A percentile compares a stretch with the other conserved stretches of the same genome.
Conservation (phyloP, 1,139 yeast species). For the Yamadazyma trypodendri region DNA sequence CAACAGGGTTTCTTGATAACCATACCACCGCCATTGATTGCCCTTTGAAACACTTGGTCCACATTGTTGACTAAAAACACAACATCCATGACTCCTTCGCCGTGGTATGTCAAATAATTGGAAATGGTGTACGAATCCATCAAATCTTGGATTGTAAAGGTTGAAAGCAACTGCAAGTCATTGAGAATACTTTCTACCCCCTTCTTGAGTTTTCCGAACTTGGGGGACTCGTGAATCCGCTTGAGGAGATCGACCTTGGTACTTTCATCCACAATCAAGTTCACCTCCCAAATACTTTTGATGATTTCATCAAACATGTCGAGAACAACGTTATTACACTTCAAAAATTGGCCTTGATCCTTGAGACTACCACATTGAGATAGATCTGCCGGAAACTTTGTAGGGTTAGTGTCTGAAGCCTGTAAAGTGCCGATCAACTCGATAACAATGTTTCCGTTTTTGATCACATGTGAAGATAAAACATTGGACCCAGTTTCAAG, state of each 20-base stretch:
- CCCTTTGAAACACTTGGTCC: conserved; percentile 40
- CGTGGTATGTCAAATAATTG: conserved; percentile 56
- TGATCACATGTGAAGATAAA: conserved; percentile 59
- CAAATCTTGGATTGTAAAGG: conserved; percentile 19
- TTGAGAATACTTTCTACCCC: conserved; percentile 10
- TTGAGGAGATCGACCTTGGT: conserved; percentile 6
- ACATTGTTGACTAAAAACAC: conserved; percentile 59
- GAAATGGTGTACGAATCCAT: conserved; percentile 29
- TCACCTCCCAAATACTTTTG: conserved; percentile 3
- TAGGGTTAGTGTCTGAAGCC: conserved; percentile 7
- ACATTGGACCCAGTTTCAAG: conserved; percentile 65
- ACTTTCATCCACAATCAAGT: conserved; percentile 1
- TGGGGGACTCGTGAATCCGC: conserved; percentile 15
- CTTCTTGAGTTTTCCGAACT: conserved; percentile 13
- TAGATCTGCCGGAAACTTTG: conserved; percentile 7
- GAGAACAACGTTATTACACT: neutral
- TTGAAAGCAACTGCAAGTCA: conserved; percentile 7
- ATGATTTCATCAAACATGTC: conserved; percentile 5
- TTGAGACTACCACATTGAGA: neutral
- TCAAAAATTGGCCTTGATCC: neutral
- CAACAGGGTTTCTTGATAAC: conserved; percentile 41
- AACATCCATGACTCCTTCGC: conserved; percentile 76
- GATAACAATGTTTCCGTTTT: conserved; percentile 55
- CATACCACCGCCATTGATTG: conserved; percentile 57
- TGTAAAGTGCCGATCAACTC: conserved; percentile 40